Evolutionary conservation across 2,329 filamentous ascomycete genomes (phyloP), one percentile per base, ranked within the genome.

Genomic region (Paramyrothecium sp.): DNA sequence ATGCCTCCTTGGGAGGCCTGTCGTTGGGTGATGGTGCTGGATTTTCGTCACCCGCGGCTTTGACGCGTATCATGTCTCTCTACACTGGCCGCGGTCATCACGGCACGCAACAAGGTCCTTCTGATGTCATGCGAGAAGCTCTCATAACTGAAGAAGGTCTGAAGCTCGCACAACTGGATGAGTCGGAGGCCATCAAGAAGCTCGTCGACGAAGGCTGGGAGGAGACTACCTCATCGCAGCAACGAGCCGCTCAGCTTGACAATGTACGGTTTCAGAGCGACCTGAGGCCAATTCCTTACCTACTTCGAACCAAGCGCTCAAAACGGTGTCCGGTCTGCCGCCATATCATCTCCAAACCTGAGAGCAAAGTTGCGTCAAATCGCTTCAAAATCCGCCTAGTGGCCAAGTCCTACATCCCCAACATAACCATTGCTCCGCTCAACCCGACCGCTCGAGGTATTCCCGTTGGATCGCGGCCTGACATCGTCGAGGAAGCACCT

Each of bases 311-410:
- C 0, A 97, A 97, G 70, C 89, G 94, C 41, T 92, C 92, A 20
- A 98, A 97, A 76, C 91, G 95, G 50, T 99, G 95, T 73, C 89
- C 91, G 53, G 84, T 89, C 12, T 99, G 95, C 75, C 89, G 95
- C 13, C 94, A 98, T 76, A 97, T 98, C 69, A 89, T 99, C 65
- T 90, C 92, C 60, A 96, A 96, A 71, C 95, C 94, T 16, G 95
- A 99, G 74, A 85, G 88, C 58, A 99, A 98, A 73, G 88, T 96
- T 33, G 86, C 87, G 51, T 94, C 90, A 54, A 95, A 90, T 7
- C 89, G 93, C 30, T 98, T 95, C 82, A 90, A 94, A 67, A 97
- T 99, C 72, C 90, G 91, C 55, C 83, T 98, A 1, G 88, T 98
- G 5, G 96, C 95, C 21, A 84, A 89, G 56, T 92, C 89, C 69